phyloP scores from a whole-genome alignment of 768 basidiomycete genomes.

The Collybiopsis luxurians region DNA sequence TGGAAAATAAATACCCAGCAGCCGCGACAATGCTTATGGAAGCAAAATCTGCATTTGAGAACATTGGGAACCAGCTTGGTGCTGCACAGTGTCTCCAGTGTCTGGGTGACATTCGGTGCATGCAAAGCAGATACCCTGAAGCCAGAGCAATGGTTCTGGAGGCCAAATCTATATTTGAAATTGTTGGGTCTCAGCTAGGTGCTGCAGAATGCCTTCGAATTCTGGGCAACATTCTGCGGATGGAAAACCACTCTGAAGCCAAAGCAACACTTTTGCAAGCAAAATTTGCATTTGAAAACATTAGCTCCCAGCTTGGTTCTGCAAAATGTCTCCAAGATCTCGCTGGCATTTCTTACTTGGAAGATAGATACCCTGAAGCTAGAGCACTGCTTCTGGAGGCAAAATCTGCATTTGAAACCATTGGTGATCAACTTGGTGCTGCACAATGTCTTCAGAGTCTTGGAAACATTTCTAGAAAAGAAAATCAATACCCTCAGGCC shows the following conservation, averaged over 20 bases:
- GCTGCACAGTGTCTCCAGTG: neutral
- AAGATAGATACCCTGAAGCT: neutral
- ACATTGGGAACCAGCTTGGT: neutral
- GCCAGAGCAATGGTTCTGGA: neutral
- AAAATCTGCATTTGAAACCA: too few species aligned
- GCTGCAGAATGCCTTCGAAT: conserved; percentile 8
- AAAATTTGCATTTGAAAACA: too few species aligned
- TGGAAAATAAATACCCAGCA: conserved; percentile 5
- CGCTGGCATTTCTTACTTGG: too few species aligned
- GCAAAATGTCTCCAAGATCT: too few species aligned
- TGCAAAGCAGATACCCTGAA: neutral
- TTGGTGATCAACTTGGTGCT: too few species aligned
- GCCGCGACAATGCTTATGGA: conserved; percentile 2
- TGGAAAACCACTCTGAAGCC: neutral
- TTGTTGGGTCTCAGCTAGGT: neutral
- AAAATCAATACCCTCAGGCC: too few species aligned
- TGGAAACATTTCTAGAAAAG: too few species aligned
- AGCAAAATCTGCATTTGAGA: neutral
- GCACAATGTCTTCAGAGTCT: too few species aligned
- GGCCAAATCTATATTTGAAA: neutral
- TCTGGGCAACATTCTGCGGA: neutral
- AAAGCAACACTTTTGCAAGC: too few species aligned
- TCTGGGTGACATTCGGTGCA: neutral
- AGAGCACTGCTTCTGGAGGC: too few species aligned
- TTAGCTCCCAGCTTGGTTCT: too few species aligned